Percentiles rank a stretch among this genome's conserved stretches.
phyloP scores from a whole-genome alignment of 257 asterid species.

The Scutellaria baicalensis region DNA sequence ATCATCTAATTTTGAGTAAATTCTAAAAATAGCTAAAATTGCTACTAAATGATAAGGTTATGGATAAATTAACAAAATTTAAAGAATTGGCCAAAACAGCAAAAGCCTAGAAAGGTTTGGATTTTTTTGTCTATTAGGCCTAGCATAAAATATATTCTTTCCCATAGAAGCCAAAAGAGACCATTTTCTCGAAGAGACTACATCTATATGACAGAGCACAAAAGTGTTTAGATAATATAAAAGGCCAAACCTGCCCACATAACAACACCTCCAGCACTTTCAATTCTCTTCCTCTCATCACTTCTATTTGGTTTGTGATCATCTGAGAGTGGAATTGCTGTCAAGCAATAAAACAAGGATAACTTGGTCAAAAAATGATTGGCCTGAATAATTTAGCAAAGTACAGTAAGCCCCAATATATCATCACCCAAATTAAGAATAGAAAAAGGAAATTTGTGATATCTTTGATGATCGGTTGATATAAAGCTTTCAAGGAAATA shows the following conservation, averaged over 20 bases:
- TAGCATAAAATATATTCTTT: neutral
- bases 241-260: slow-evolving; percentile 94
- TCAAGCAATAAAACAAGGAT: slow-evolving; percentile 16
- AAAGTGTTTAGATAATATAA: neutral
- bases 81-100: too few relatives aligned
- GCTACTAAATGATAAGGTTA: too few relatives aligned
- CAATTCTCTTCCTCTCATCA: slow-evolving; percentile 96
- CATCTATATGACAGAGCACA: neutral
- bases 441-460: neutral
- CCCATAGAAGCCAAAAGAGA: neutral
- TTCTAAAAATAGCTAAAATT: too few relatives aligned
- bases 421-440: neutral
- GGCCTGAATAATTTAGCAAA: neutral
- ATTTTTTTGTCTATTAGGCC: too few relatives aligned
- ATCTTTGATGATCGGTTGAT: neutral
- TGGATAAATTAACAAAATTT: too few relatives aligned
- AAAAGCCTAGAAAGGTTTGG: too few relatives aligned
- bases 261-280: slow-evolving; percentile 95
- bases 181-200: neutral
- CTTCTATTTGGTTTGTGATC: slow-evolving; percentile 98
- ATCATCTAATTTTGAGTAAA: too few relatives aligned
- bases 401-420: neutral
- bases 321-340: slow-evolving; percentile 95
- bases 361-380: neutral
- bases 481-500: neutral